Conservation (phyloP, 176 grass and related monocot species). For the Avena eriantha region DNA sequence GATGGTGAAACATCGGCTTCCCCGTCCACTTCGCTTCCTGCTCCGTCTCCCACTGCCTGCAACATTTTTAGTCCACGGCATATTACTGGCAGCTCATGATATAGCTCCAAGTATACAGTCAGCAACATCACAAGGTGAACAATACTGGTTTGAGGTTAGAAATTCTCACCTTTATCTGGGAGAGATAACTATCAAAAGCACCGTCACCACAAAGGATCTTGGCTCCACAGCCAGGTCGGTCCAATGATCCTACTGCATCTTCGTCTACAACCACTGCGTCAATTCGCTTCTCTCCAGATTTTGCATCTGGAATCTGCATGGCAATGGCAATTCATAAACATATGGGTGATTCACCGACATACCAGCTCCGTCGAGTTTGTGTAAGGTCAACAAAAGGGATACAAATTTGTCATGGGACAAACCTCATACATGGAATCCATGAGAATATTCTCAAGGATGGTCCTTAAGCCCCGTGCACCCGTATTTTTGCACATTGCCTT, state of each 20-base stretch:
- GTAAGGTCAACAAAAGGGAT: conserved; percentile 12
- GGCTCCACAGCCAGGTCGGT: conserved; percentile 78
- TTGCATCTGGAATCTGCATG: conserved; percentile 88
- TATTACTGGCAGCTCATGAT: conserved; percentile 27
- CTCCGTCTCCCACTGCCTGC: conserved; percentile 52
- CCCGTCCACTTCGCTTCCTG: conserved; percentile 70
- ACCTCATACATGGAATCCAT: conserved; percentile 99
- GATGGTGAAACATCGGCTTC: conserved; percentile 77
- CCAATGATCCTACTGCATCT: conserved; percentile 77
- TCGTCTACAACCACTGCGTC: conserved; percentile 94
- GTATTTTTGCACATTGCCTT: conserved; percentile 96
- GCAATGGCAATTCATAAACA: conserved; percentile 17
- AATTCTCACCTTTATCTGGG: conserved; percentile 53
- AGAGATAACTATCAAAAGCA: conserved; percentile 76
- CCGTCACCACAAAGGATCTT: conserved; percentile 87
- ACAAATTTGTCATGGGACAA: conserved; percentile 20
- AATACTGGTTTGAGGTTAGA: conserved; percentile 7
- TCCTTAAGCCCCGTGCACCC: conserved; percentile 86
- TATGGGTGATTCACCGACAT: neutral
- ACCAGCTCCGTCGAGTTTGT: neutral
- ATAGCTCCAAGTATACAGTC: neutral
- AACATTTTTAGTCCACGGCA: conserved; percentile 27
- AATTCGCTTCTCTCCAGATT: conserved; percentile 76
- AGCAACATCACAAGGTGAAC: neutral
- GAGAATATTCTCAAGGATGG: conserved; percentile 97